Base-by-base conservation (phyloP, 1,139 yeast genomes). In the Kluyveromyces marxianus region DNA sequence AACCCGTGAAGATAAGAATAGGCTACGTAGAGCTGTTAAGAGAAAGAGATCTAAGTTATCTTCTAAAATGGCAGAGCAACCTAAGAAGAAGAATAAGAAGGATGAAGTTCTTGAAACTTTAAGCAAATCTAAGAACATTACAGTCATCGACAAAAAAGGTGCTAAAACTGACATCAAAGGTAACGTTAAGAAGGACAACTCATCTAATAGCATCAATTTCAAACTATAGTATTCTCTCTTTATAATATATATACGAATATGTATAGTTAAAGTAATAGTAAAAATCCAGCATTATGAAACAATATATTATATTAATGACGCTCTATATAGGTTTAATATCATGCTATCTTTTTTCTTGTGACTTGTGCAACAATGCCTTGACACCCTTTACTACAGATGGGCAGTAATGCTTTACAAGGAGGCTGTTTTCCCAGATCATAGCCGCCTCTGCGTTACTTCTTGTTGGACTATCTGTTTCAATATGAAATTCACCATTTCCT, bases 371-470 rank as follows among this genome's bases (percentile, higher is more conserved):
- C 45, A 75, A 49, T 3, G 72, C 55, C 48, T 63, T 68, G 1
- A 80, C 76, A 21, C 80, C 81, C 55, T 72, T 70, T 5, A 79
- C 73, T n/a, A 89, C 87, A 57, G 76, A 69, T 2, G 95, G 94
- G 53, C 88, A 77, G 62, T 85, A 92, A 64, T 92, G 97, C 51
- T 81, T 78, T 50, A 83, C 83, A 49, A 92, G 69, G 44, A 90
- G 66, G 3, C 82, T 81, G 46, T 81, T 79, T 60, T 92, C 97
- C 95, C 96, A 92, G 41, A 90, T 69, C 0, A 89, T 83, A 1
- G 97, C 95, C 10, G 94, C 94, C 43, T 83, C 90, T 3, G 95
- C 77, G 59, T 90, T 89, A 54, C 85, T 71, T 63, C 94, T 78
- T 55, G 84, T 88, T 7, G 88, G 78, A 42, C 78, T 82, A 39